Conservation (phyloP, 768 basidiomycete genomes). For the Agrocybe pediades region DNA sequence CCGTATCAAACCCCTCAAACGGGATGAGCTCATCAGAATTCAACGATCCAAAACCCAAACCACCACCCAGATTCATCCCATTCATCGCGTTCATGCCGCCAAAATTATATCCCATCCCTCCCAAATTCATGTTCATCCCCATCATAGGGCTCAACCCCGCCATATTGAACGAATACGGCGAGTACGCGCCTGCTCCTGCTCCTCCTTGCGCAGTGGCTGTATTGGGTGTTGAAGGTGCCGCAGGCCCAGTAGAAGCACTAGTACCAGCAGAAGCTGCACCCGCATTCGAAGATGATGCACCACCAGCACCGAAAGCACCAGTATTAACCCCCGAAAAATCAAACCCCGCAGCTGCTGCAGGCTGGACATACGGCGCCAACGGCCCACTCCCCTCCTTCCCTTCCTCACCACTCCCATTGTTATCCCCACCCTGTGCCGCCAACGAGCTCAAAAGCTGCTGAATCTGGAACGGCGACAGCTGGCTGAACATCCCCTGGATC, state of each 20-base stretch:
- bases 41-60: not conserved
- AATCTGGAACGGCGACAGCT: conserved; percentile 57
- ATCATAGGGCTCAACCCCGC: too few species aligned
- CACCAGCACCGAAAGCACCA: too few species aligned
- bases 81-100: not conserved
- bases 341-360: conserved; percentile 31
- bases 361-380: conserved; percentile 34
- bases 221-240: too few species aligned
- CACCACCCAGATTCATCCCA: too few species aligned
- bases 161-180: too few species aligned
- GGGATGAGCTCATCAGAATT: not conserved
- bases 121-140: too few species aligned
- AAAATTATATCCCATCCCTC: too few species aligned
- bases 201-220: too few species aligned
- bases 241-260: not conserved
- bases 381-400: conserved; percentile 19
- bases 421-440: conserved; percentile 28
- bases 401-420: too few species aligned
- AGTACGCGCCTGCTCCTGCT: not conserved
- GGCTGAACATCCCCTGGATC: conserved; percentile 52
- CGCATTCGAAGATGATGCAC: not conserved
- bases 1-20: not conserved
- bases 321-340: conserved; percentile 32
- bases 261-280: not conserved
- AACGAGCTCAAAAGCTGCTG: conserved; percentile 57